phyloP scores from a whole-genome alignment of 352 stramenopile genomes.

The Globisporangium splendens region DNA sequence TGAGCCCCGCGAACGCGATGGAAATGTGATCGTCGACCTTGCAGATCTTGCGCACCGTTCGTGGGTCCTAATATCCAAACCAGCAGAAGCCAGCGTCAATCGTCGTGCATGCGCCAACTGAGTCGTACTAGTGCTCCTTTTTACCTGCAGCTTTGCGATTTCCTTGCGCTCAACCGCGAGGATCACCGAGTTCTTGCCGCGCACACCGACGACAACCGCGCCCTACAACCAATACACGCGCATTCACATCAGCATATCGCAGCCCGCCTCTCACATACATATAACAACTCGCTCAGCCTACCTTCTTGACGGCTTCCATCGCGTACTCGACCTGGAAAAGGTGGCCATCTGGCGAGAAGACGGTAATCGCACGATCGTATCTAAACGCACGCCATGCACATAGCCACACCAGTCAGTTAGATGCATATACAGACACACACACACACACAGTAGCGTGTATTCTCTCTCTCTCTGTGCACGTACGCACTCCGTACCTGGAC shows the following conservation, averaged over 20 bases:
- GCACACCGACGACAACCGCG: conserved; percentile 95
- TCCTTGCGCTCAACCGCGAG: conserved; percentile 91
- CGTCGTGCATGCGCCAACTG: no score
- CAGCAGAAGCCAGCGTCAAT: background rate
- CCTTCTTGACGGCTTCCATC: conserved; percentile 98
- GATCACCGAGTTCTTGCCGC: conserved; percentile 95
- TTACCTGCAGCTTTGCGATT: conserved; percentile 87
- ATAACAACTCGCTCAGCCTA: conserved; percentile 10
- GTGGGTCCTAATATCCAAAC: conserved; percentile 71
- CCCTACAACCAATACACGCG: conserved; percentile 45
- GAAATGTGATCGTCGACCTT: conserved; percentile 98
- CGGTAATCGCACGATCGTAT: conserved; percentile 99
- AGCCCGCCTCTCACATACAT: background rate
- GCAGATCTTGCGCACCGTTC: conserved; percentile 99
- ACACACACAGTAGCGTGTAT: no score
- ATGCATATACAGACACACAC: background rate
- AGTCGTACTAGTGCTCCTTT: no score
- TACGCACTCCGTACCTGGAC: conserved; percentile 30
- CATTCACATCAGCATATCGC: background rate
- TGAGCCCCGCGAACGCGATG: conserved; percentile 98
- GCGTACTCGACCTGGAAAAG: conserved; percentile 99
- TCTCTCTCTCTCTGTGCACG: background rate
- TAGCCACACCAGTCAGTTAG: background rate
- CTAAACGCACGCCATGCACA: conserved; percentile 32
- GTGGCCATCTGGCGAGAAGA: conserved; percentile 99